Evolutionary conservation across 2,329 filamentous ascomycete genomes (phyloP).

Genomic region (Epichloe aotearoae): DNA sequence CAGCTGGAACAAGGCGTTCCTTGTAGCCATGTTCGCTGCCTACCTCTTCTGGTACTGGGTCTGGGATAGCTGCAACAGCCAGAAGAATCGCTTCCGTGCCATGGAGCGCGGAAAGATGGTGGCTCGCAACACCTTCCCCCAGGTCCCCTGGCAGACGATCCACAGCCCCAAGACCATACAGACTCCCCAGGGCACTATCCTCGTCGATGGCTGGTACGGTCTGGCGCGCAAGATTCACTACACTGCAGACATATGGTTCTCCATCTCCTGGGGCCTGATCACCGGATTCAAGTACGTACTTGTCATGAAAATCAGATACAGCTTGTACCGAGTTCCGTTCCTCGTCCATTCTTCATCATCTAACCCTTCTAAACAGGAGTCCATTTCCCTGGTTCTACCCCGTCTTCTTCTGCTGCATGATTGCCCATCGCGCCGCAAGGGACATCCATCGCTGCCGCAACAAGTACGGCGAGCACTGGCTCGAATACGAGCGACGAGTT

Average conservation of each 20-base stretch:
- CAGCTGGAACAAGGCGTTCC: slow-evolving; percentile 56
- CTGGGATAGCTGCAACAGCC: slow-evolving; percentile 84
- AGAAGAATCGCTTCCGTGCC: slow-evolving; percentile 85
- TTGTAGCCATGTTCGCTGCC: slow-evolving; percentile 50
- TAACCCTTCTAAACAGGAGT: slow-evolving; percentile 27
- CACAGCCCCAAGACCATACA: slow-evolving; percentile 69
- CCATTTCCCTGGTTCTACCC: slow-evolving; percentile 90
- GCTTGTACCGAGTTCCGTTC: background rate
- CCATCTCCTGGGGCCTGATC: slow-evolving; percentile 36
- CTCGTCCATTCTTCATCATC: background rate
- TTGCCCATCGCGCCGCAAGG: slow-evolving; percentile 61
- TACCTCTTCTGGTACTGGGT: slow-evolving; percentile 82
- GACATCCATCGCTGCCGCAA: slow-evolving; percentile 65
- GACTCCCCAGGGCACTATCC: slow-evolving; percentile 58
- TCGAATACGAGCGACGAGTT: slow-evolving; percentile 63
- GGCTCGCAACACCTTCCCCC: slow-evolving; percentile 74
- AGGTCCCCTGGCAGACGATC: slow-evolving; percentile 77
- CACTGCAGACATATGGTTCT: slow-evolving; percentile 35
- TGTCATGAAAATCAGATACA: background rate
- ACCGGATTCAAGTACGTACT: slow-evolving; percentile 31
- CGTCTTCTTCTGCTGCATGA: slow-evolving; percentile 71
- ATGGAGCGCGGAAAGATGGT: slow-evolving; percentile 59
- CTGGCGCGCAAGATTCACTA: slow-evolving; percentile 51
- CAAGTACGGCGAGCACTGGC: slow-evolving; percentile 76
- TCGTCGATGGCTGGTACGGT: slow-evolving; percentile 79